phyloP scores from a whole-genome alignment of 306 rosid genomes.

The Betula pendula region DNA sequence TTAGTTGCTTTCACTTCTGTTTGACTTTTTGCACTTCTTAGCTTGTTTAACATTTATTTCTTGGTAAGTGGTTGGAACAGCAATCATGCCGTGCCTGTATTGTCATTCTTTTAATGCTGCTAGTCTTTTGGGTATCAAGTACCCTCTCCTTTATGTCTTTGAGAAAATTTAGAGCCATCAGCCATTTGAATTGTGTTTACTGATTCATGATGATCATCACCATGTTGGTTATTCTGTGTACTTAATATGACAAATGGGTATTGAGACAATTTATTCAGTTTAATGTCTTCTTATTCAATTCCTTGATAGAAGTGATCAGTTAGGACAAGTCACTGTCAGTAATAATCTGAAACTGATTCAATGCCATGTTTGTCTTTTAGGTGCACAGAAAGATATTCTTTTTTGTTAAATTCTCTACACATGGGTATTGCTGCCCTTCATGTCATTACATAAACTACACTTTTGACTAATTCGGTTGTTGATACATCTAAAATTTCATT shows the following conservation, averaged over 20 bases:
- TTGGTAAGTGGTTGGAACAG: neutral
- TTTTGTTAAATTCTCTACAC: no score
- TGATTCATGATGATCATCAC: neutral
- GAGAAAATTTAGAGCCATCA: neutral
- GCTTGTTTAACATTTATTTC: neutral
- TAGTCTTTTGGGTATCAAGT: neutral
- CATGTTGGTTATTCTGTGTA: neutral
- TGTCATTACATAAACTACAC: neutral
- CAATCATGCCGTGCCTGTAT: neutral
- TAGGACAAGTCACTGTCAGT: neutral
- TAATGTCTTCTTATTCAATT: neutral
- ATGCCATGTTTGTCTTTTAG: neutral
- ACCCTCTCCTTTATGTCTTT: neutral
- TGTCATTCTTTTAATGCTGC: neutral
- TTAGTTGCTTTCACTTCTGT: neutral
- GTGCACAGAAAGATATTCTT: neutral
- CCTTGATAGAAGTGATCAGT: neutral
- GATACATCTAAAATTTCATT: no score
- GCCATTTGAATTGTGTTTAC: no score
- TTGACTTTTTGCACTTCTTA: neutral
- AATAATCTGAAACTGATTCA: neutral
- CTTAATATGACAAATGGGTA: neutral
- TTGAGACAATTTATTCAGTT: neutral
- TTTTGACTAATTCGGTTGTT: no score
- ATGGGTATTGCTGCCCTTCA: neutral